Evolutionary conservation across 2,329 filamentous ascomycete species (phyloP).

Genomic region (Calonectria multiphialidica): DNA sequence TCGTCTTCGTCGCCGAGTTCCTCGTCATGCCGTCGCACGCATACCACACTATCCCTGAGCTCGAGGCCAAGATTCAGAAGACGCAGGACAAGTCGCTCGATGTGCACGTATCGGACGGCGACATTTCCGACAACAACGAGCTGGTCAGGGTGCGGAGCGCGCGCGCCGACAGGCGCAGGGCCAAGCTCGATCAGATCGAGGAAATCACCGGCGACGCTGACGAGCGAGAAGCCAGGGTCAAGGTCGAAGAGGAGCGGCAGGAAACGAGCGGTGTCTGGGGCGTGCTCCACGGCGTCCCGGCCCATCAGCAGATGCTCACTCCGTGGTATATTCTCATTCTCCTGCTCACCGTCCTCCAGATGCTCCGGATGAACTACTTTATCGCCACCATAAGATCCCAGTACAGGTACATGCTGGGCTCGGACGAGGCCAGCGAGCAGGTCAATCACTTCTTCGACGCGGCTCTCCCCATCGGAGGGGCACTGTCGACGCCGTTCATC

Average conservation of each 20-base stretch:
- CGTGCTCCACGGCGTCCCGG: conserved; percentile 75
- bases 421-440: conserved; percentile 50
- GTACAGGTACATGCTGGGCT: conserved; percentile 76
- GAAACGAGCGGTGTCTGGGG: conserved; percentile 77
- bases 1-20: conserved; percentile 53
- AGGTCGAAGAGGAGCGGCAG: conserved; percentile 69
- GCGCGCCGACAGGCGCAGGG: conserved; percentile 64
- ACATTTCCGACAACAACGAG: conserved; percentile 60
- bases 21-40: conserved; percentile 53
- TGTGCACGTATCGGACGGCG: conserved; percentile 66
- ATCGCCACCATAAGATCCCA: conserved; percentile 78
- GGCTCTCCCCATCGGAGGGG: conserved; percentile 75
- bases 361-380: conserved; percentile 77
- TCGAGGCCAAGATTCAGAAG: conserved; percentile 55
- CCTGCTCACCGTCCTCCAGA: conserved; percentile 70
- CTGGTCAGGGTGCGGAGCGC: conserved; percentile 56
- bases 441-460: conserved; percentile 59
- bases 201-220: conserved; percentile 69
- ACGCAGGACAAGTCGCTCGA: conserved; percentile 53
- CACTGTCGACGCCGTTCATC: conserved; percentile 78
- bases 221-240: conserved; percentile 66
- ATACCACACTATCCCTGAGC: conserved; percentile 54
- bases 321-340: conserved; percentile 81
- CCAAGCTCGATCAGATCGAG: conserved; percentile 72
- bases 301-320: conserved; percentile 72